phyloP scores from a whole-genome alignment of 208 protist genomes.

The Leishmania gerbilli region DNA sequence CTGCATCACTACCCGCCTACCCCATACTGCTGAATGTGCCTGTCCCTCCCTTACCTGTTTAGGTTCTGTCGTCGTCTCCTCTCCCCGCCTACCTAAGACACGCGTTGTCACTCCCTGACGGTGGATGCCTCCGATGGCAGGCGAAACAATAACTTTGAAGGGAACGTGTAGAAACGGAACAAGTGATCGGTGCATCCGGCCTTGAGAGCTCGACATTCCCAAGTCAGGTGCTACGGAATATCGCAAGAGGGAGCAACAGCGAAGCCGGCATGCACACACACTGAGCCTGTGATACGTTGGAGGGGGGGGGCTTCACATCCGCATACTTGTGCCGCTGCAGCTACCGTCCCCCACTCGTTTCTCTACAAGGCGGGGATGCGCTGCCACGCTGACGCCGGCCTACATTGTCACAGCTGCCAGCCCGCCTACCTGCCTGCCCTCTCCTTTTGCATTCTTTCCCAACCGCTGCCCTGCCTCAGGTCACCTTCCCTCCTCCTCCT shows the following conservation, averaged over 20 bases:
- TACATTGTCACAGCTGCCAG: not conserved
- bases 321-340: not conserved
- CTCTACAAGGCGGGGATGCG: not conserved
- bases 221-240: not conserved
- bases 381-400: not conserved
- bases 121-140: not conserved
- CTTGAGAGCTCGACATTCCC: not conserved
- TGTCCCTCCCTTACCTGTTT: not conserved
- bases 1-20: not conserved
- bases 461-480: not conserved
- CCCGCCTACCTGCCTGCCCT: not conserved
- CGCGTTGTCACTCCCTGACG: not conserved
- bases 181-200: not conserved
- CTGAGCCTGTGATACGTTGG: not conserved
- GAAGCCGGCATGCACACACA: not conserved
- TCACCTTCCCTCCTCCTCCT: not conserved
- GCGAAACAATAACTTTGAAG: not conserved
- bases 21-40: not conserved
- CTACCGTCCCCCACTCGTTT: not conserved
- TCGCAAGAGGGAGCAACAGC: not conserved
- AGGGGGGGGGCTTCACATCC: not conserved
- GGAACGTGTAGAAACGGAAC: not conserved
- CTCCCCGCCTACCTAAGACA: not conserved
- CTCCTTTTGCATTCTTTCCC: not conserved
- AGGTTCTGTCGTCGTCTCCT: not conserved